Evolutionary conservation across 2,329 filamentous ascomycete genomes (phyloP).

Genomic region (Stagonosporopsis rhizophila): DNA sequence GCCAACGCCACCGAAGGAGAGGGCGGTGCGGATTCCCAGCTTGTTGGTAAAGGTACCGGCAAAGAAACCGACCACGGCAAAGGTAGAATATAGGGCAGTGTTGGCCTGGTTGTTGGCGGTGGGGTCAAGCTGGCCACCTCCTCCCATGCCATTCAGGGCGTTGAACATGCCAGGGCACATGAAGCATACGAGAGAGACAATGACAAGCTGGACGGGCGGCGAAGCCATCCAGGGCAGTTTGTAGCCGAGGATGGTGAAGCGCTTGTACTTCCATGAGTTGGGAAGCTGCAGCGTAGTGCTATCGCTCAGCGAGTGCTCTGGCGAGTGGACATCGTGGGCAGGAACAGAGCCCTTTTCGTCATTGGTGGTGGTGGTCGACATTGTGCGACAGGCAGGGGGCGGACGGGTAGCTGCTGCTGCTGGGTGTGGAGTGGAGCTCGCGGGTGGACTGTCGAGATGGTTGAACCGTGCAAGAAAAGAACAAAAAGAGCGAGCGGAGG

Average conservation of each 20-base stretch:
- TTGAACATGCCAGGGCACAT: conserved; percentile 64
- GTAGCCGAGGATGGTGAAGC: conserved; percentile 50
- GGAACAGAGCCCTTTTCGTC: conserved; percentile 32
- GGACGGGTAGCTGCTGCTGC: conserved; percentile 3
- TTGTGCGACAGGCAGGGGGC: conserved; percentile 22
- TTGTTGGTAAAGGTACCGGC: conserved; percentile 78
- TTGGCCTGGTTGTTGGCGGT: conserved; percentile 71
- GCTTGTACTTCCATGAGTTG: conserved; percentile 58
- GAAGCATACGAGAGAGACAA: conserved; percentile 62
- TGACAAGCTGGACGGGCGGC: conserved; percentile 56
- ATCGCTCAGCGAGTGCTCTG: conserved; percentile 44
- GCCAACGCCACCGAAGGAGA: conserved; percentile 76
- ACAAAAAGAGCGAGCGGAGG: conserved; percentile 11
- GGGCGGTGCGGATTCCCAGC: conserved; percentile 71
- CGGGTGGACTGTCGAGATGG: conserved; percentile 3
- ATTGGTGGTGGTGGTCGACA: conserved; percentile 30
- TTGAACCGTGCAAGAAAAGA: conserved; percentile 7
- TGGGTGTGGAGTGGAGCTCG: conserved; percentile 6
- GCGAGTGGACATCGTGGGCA: conserved; percentile 35
- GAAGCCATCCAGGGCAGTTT: conserved; percentile 59
- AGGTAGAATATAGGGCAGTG: conserved; percentile 75
- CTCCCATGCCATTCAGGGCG: conserved; percentile 59
- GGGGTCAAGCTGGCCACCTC: conserved; percentile 56
- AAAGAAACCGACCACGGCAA: conserved; percentile 70
- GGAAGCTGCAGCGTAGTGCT: conserved; percentile 46